Percentiles rank a stretch among this genome's conserved stretches.
phyloP scores from a whole-genome alignment of 352 stramenopile genomes.

The Phytopythium chamaehyphon region DNA sequence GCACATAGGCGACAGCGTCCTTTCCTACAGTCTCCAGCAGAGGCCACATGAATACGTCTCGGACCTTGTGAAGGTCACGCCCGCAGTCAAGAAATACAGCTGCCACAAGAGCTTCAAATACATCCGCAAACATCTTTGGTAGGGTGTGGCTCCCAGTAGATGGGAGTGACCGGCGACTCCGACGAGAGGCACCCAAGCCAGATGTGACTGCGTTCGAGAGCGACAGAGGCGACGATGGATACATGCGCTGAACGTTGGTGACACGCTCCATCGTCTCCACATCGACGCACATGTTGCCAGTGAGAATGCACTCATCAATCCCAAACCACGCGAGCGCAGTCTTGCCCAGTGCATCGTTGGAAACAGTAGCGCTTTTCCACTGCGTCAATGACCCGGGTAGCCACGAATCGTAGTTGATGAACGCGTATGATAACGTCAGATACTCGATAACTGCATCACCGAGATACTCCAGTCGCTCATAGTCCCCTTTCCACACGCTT shows the following conservation, averaged over 20 bases:
- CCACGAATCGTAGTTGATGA: slow-evolving; percentile 64
- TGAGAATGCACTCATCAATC: slow-evolving; percentile 74
- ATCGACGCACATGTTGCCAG: slow-evolving; percentile 64
- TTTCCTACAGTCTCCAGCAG: slow-evolving; percentile 65
- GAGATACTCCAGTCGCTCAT: slow-evolving; percentile 87
- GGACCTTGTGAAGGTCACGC: slow-evolving; percentile 60
- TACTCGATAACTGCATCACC: slow-evolving; percentile 89
- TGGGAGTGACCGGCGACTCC: background rate
- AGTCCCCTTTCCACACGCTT: slow-evolving; percentile 72
- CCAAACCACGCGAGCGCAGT: slow-evolving; percentile 77
- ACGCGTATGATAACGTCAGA: slow-evolving; percentile 82
- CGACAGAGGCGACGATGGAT: slow-evolving; percentile 14
- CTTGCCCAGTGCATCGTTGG: slow-evolving; percentile 82
- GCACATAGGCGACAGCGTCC: slow-evolving; percentile 73
- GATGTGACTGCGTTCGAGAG: slow-evolving; percentile 6
- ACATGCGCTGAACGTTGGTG: slow-evolving; percentile 43
- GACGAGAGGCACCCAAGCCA: slow-evolving; percentile 8
- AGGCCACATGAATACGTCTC: slow-evolving; percentile 81
- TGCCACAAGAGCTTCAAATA: slow-evolving; percentile 85
- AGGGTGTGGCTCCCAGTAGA: slow-evolving; percentile 37
- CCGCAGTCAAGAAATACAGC: slow-evolving; percentile 84
- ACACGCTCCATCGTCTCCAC: slow-evolving; percentile 54
- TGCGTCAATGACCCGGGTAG: slow-evolving; percentile 71
- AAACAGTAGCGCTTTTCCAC: slow-evolving; percentile 86
- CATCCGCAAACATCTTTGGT: slow-evolving; percentile 85